Evolutionary conservation across 805 yeast species (phyloP).

Genomic region (Candida glaebosa): DNA sequence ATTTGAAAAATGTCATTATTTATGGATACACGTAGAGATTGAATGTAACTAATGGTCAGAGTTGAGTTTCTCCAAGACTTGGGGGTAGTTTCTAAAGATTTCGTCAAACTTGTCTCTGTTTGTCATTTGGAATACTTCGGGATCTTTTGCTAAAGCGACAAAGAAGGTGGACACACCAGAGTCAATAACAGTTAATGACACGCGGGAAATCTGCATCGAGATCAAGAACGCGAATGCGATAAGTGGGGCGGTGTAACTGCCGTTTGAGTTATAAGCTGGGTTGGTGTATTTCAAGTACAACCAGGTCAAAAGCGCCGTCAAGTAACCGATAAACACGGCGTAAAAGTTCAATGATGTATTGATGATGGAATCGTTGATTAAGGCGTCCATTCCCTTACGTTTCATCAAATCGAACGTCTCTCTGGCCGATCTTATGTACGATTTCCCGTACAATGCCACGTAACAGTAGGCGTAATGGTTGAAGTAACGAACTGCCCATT

Average conservation of each 20-base stretch:
- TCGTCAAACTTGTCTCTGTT: slow-evolving; percentile 67
- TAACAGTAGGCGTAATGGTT: slow-evolving; percentile 88
- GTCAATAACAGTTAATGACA: slow-evolving; percentile 70
- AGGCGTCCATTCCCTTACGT: slow-evolving; percentile 78
- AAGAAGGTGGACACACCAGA: slow-evolving; percentile 83
- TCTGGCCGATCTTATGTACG: slow-evolving; percentile 70
- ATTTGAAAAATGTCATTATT: neutral
- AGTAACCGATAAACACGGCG: slow-evolving; percentile 64
- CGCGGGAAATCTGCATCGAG: slow-evolving; percentile 69
- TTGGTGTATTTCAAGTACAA: slow-evolving; percentile 64
- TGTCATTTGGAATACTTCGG: slow-evolving; percentile 72
- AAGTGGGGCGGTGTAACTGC: slow-evolving; percentile 65
- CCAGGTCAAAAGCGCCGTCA: slow-evolving; percentile 57
- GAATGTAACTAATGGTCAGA: slow-evolving; percentile 23
- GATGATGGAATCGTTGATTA: slow-evolving; percentile 80
- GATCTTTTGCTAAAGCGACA: slow-evolving; percentile 79
- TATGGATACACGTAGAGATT: too few relatives aligned
- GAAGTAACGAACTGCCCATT: slow-evolving; percentile 81
- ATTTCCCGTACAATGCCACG: slow-evolving; percentile 81
- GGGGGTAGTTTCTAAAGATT: slow-evolving; percentile 63
- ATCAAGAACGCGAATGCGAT: slow-evolving; percentile 72
- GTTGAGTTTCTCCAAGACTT: slow-evolving; percentile 55
- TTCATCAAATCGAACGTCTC: slow-evolving; percentile 78
- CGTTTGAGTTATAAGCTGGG: slow-evolving; percentile 60
- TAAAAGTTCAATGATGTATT: slow-evolving; percentile 77